Evolutionary conservation across 2,329 filamentous ascomycete species (phyloP).

Genomic region (Monosporascus sp.): DNA sequence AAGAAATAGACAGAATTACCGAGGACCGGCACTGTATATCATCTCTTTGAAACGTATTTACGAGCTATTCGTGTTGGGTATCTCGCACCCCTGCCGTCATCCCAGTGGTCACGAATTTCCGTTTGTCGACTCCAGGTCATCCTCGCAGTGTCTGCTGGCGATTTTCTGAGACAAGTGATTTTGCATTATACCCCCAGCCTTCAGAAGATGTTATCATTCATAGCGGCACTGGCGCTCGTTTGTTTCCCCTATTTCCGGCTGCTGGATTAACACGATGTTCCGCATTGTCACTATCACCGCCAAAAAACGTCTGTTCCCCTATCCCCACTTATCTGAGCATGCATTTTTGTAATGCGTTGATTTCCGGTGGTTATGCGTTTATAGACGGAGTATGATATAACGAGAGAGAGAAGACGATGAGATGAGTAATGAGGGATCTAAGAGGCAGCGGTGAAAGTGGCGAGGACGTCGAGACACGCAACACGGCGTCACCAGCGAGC

Average conservation of each 20-base stretch:
- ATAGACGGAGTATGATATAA: not conserved
- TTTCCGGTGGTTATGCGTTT: not conserved
- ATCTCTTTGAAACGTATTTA: too few species aligned
- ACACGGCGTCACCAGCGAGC: too few species aligned
- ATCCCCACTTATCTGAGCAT: too few species aligned
- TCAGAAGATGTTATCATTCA: constrained; percentile 17
- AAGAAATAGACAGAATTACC: too few species aligned
- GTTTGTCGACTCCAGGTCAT: not conserved
- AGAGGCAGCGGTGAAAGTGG: too few species aligned
- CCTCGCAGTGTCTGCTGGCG: constrained; percentile 6
- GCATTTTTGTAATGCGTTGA: too few species aligned
- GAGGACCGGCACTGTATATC: too few species aligned
- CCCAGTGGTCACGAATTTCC: not conserved
- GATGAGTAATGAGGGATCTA: not conserved
- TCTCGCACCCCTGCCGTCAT: too few species aligned
- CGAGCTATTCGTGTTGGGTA: too few species aligned
- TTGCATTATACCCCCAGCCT: constrained; percentile 26
- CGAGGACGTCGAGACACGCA: too few species aligned
- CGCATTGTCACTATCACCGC: too few species aligned
- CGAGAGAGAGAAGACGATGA: not conserved
- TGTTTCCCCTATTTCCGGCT: constrained; percentile 9
- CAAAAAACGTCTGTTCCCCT: too few species aligned
- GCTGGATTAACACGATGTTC: not conserved
- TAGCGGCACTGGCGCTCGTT: constrained; percentile 18
- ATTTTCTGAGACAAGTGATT: constrained; percentile 19